These are phyloP conservation scores for Boletus subcaerulescens DNA, from an alignment of 768 basidiomycete species.

Conservation along the genomic window DNA sequence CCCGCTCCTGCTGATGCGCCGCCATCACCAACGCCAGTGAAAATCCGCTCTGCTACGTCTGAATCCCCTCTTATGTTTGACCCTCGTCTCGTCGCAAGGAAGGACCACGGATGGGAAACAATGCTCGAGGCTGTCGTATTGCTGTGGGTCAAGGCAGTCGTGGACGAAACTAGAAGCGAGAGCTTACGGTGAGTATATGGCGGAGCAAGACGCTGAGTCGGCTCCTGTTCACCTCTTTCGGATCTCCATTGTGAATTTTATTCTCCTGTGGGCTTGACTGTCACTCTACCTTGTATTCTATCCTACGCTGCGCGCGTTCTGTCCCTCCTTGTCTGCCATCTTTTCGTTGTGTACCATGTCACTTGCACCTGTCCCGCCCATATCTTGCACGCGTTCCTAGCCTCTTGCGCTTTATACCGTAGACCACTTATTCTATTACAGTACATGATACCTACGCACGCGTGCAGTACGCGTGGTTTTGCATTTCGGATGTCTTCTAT, in stretches of 20 bases:
- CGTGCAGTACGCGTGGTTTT: background rate
- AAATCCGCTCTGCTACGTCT: constrained; percentile 36
- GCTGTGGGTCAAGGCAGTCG: constrained; percentile 65
- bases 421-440: constrained; percentile 12
- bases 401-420: constrained; percentile 4
- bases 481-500: background rate
- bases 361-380: constrained; percentile 2
- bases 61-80: constrained; percentile 66
- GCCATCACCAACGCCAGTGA: constrained; percentile 32
- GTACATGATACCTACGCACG: constrained; percentile 13
- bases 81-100: constrained; percentile 65
- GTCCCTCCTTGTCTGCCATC: background rate
- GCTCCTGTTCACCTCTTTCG: background rate
- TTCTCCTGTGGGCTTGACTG: constrained; percentile 5
- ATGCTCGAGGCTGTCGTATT: constrained; percentile 67
- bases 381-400: background rate
- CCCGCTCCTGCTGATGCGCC: constrained; percentile 12
- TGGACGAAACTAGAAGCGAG: constrained; percentile 60
- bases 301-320: constrained; percentile 4
- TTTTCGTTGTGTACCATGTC: background rate
- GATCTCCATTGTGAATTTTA: constrained; percentile 3
- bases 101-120: constrained; percentile 75
- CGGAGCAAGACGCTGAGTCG: background rate
- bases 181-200: constrained; percentile 16
- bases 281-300: constrained; percentile 14